phyloP scores from a whole-genome alignment of 345 rosid species.

The Sisymbrium irio region DNA sequence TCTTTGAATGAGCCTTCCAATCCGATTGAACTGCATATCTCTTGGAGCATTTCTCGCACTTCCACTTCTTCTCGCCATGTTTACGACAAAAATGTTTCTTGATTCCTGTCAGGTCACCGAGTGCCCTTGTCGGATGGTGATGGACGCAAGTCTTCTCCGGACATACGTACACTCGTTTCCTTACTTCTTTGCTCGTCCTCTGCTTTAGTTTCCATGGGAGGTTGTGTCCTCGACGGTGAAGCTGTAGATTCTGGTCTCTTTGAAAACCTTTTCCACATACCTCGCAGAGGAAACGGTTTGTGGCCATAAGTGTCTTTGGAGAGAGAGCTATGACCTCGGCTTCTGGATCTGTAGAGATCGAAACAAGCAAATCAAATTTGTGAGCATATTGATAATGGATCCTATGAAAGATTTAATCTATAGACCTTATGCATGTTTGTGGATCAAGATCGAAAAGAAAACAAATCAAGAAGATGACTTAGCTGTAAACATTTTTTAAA shows the following conservation, averaged over 20 bases:
- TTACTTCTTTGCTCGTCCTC: constrained; percentile 69
- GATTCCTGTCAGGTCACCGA: constrained; percentile 94
- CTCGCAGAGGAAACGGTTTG: constrained; percentile 91
- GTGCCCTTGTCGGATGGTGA: constrained; percentile 88
- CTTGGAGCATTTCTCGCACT: constrained; percentile 94
- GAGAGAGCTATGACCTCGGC: constrained; percentile 95
- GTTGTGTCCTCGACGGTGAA: constrained; percentile 92
- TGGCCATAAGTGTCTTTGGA: constrained; percentile 97
- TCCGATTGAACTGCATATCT: constrained; percentile 95
- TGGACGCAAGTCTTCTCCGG: constrained; percentile 91
- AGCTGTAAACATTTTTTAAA: neutral
- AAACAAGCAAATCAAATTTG: neutral
- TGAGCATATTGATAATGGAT: neutral
- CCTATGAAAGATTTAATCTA: neutral
- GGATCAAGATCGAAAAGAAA: constrained; percentile 7
- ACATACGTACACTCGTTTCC: constrained; percentile 90
- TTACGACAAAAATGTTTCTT: constrained; percentile 95
- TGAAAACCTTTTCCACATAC: constrained; percentile 97
- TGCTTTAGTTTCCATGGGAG: constrained; percentile 99
- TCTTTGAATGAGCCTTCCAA: constrained; percentile 97
- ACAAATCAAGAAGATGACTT: constrained; percentile 9
- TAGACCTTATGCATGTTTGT: constrained; percentile 13
- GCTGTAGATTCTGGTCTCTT: constrained; percentile 95
- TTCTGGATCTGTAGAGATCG: constrained; percentile 71
- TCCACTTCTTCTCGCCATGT: constrained; percentile 98